phyloP scores from a whole-genome alignment of 495 filamentous ascomycete species.

The Penicillium ochrochloron region DNA sequence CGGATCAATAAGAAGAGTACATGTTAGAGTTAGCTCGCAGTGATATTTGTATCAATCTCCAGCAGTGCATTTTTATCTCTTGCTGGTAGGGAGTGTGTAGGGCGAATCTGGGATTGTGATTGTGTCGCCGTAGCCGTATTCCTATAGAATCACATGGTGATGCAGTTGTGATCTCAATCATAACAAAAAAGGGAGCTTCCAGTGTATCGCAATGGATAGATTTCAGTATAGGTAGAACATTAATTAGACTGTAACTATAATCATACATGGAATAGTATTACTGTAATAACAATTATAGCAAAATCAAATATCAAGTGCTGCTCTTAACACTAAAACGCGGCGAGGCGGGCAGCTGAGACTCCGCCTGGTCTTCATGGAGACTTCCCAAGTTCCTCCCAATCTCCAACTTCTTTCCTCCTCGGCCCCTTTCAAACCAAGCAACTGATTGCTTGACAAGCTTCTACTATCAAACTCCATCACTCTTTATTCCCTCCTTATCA shows the following conservation, averaged over 20 bases:
- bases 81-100: not conserved
- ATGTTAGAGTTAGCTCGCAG: not conserved
- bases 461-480: not conserved
- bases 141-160: not conserved
- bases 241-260: not conserved
- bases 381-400: not conserved
- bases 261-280: not conserved
- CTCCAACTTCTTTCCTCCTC: constrained; percentile 11
- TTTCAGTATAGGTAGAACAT: not conserved
- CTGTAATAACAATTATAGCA: not conserved
- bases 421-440: not conserved
- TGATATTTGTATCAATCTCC: not conserved
- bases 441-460: not conserved
- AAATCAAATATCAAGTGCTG: not conserved
- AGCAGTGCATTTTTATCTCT: not conserved
- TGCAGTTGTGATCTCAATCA: not conserved
- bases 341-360: constrained; percentile 8
- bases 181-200: not conserved
- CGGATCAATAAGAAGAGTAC: not conserved
- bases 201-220: not conserved
- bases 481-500: not conserved
- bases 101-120: not conserved
- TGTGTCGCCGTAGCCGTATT: not conserved
- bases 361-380: not conserved
- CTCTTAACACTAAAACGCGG: constrained; percentile 16